Base-by-base conservation (phyloP, 192 early-diverging fungal genomes). In the Podila epigama region DNA sequence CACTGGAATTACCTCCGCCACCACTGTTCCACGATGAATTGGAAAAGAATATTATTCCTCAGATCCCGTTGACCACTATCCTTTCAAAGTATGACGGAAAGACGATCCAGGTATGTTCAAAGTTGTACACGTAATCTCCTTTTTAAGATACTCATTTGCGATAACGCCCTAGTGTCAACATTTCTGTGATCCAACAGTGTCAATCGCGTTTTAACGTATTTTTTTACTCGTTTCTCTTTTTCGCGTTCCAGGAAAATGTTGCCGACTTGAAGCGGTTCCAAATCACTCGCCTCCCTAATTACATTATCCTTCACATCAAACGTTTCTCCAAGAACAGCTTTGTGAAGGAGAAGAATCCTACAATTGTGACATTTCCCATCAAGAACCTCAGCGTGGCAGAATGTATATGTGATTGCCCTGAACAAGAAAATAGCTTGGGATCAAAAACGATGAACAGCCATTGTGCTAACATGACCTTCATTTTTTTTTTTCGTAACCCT, bases 311-410 rank as follows among this genome's bases (percentile, higher is more conserved):
- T 58, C 92, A 95, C 69, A 90, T 98, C 55, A 95, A 94, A 69
- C 85, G 97, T 12, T 95, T 99, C 59, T 88, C 89, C 1, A 96
- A 94, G 63, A 93, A 92, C 79, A 92, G 89, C 51, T 94, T 92
- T 81, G 79, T 86, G 1, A 70, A 79, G 22, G 97, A 99, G 70
- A 97, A 97, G 81, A 99, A 99, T 71, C 94, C 94, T 0, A 99
- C 97, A 1, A 96, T 99, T 66, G 95, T 99, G 5, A 97, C 95
- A 61, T 99, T 94, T 59, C 93, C 96, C 2, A 91, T 97, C 44
- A 92, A 90, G 54, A 91, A 92, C 59, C 70, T 97, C 7, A 90
- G 94, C 57, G 91, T 99, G 91, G 69, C 88, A 12, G 89, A 93
- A 28, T 91, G 93, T 94, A 87, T 69, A 81, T 63, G 4, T 54